Evolutionary conservation across 2,329 filamentous ascomycete species (phyloP).

Genomic region (Neoascochyta sp.): DNA sequence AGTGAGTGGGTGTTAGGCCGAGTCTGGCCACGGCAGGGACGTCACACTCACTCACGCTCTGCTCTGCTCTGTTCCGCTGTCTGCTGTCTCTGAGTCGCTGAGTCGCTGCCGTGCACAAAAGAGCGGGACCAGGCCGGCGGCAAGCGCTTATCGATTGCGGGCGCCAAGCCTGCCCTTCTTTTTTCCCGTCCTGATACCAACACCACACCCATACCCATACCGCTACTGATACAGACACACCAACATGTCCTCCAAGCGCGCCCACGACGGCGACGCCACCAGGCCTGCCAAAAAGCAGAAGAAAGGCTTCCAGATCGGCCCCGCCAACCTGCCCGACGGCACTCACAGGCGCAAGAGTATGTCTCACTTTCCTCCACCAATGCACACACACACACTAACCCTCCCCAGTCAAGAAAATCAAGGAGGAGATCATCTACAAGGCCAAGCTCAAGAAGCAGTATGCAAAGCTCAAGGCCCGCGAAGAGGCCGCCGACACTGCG

Average conservation of each 20-base stretch:
- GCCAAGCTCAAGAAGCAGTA: conserved; percentile 92
- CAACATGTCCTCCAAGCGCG: conserved; percentile 58
- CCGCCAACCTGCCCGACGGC: conserved; percentile 86
- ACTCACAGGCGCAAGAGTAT: conserved; percentile 76
- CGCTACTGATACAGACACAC: no score
- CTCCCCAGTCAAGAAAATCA: conserved; percentile 74
- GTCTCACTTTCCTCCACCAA: neutral
- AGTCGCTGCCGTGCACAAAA: no score
- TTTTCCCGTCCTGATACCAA: no score
- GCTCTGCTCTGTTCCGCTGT: no score
- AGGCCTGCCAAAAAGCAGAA: conserved; percentile 46
- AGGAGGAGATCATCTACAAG: conserved; percentile 82
- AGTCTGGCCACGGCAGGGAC: no score
- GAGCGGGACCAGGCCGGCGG: no score
- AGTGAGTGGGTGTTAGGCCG: no score
- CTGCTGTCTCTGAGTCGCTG: no score
- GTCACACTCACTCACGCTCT: no score
- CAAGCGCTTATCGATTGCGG: no score
- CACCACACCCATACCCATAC: no score
- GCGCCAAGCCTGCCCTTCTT: no score
- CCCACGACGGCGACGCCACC: conserved; percentile 46
- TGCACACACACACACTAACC: conserved; percentile 5
- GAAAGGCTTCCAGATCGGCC: conserved; percentile 81
- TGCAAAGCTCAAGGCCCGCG: conserved; percentile 73
- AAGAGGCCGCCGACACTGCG: conserved; percentile 38